These are phyloP conservation scores for Xerocomellus chrysenteron DNA, from an alignment of 768 basidiomycete genomes.

Conservation along the genomic window DNA sequence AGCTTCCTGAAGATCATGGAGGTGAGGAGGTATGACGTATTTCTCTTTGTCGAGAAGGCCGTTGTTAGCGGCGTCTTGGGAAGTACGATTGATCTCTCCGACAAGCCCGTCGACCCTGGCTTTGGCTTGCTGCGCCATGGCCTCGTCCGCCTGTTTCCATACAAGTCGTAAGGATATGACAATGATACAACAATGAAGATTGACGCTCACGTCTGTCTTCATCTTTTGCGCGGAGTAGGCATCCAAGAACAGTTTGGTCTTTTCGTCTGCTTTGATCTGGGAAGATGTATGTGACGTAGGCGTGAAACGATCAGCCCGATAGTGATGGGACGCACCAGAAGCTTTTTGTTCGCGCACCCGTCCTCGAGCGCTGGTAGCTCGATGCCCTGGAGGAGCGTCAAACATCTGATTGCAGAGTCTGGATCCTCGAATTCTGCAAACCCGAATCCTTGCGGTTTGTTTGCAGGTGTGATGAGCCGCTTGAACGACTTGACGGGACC, in stretches of 20 bases:
- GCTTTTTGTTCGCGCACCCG: conserved; percentile 58
- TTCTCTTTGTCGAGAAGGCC: conserved; percentile 81
- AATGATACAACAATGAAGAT: not conserved
- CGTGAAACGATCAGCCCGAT: conserved; percentile 20
- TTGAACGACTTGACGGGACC: conserved; percentile 90
- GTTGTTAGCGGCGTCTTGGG: conserved; percentile 71
- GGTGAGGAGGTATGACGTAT: conserved; percentile 92
- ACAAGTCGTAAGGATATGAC: not conserved
- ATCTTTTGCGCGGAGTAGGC: conserved; percentile 80
- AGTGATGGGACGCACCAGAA: conserved; percentile 57
- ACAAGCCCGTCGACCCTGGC: conserved; percentile 64
- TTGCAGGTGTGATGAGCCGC: conserved; percentile 86
- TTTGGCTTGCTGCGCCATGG: conserved; percentile 59
- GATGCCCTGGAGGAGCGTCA: conserved; percentile 60
- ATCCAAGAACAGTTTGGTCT: conserved; percentile 85
- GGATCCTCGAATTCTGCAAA: conserved; percentile 97
- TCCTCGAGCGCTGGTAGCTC: conserved; percentile 63
- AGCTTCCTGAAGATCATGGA: conserved; percentile 94
- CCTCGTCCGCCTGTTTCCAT: conserved; percentile 63
- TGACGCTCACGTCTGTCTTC: conserved; percentile 68
- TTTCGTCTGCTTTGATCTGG: conserved; percentile 95
- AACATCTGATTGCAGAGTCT: conserved; percentile 80
- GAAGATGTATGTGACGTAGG: conserved; percentile 38
- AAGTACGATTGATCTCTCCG: conserved; percentile 66
- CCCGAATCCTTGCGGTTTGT: conserved; percentile 95